Evolutionary conservation across 345 rosid species (phyloP).

Genomic region (Camelina hispida): DNA sequence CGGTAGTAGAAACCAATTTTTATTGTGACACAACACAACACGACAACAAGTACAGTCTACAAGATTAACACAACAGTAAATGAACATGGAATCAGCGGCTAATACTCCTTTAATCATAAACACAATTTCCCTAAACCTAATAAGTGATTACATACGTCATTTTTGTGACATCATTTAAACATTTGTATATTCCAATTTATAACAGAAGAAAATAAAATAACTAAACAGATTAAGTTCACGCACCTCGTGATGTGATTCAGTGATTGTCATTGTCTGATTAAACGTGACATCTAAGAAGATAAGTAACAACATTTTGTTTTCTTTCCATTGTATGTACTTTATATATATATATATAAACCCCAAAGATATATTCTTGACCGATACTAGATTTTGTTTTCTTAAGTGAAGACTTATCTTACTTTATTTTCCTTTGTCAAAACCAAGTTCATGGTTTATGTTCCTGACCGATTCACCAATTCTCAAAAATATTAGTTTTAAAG

Average conservation of each 20-base stretch:
- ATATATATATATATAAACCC: neutral
- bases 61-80: neutral
- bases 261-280: conserved; percentile 16
- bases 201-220: neutral
- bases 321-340: neutral
- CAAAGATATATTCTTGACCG: neutral
- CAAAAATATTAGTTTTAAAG: neutral
- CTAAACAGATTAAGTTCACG: neutral
- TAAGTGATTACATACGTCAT: conserved; percentile 14
- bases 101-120: neutral
- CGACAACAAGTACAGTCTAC: neutral
- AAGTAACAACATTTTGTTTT: neutral
- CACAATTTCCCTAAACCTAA: neutral
- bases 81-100: conserved; percentile 11
- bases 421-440: no score
- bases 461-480: neutral
- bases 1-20: no score
- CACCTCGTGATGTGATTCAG: no score
- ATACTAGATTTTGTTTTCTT: neutral
- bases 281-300: conserved; percentile 36
- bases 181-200: neutral
- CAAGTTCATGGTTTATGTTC: neutral
- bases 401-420: conserved; percentile 25
- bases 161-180: conserved; percentile 29
- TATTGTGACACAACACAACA: no score